These are phyloP conservation scores for Phytophthora pseudosyringae DNA, from an alignment of 352 stramenopile genomes.

Conservation along the genomic window DNA sequence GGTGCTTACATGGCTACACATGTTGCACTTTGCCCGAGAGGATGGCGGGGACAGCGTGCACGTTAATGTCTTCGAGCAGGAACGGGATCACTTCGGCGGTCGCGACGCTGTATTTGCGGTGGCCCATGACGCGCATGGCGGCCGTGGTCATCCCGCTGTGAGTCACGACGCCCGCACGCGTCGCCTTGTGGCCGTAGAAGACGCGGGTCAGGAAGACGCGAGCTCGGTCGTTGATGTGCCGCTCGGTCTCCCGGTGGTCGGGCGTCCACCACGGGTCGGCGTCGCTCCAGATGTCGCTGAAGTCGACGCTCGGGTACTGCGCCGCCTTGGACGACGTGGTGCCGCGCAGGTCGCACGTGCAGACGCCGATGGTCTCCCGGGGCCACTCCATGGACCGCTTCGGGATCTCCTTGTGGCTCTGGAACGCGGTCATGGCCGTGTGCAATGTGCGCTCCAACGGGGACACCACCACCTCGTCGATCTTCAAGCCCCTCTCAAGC, in stretches of 20 bases:
- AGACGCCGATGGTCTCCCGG: conserved; percentile 35
- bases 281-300: conserved; percentile 35
- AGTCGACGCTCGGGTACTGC: conserved; percentile 29
- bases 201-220: conserved; percentile 35
- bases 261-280: conserved; percentile 37
- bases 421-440: conserved; percentile 34
- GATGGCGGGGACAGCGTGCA: conserved; percentile 6
- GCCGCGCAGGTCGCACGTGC: conserved; percentile 34
- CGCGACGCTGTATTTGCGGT: conserved; percentile 25
- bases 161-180: conserved; percentile 27
- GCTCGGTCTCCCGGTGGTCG: conserved; percentile 26
- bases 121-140: conserved; percentile 24
- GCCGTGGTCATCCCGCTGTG: conserved; percentile 27
- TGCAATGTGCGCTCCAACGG: conserved; percentile 36
- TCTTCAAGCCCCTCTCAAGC: conserved; percentile 9
- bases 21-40: conserved; percentile 1
- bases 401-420: conserved; percentile 24
- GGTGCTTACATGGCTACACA: conserved; percentile 7
- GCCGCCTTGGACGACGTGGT: conserved; percentile 27
- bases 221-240: conserved; percentile 32
- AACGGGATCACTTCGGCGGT: conserved; percentile 28
- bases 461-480: conserved; percentile 30
- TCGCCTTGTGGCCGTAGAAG: conserved; percentile 25
- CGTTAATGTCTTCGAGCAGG: conserved; percentile 31
- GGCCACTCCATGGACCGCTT: conserved; percentile 35